Conservation (phyloP, 2,329 filamentous ascomycete genomes). For the Verticillium klebahnii region DNA sequence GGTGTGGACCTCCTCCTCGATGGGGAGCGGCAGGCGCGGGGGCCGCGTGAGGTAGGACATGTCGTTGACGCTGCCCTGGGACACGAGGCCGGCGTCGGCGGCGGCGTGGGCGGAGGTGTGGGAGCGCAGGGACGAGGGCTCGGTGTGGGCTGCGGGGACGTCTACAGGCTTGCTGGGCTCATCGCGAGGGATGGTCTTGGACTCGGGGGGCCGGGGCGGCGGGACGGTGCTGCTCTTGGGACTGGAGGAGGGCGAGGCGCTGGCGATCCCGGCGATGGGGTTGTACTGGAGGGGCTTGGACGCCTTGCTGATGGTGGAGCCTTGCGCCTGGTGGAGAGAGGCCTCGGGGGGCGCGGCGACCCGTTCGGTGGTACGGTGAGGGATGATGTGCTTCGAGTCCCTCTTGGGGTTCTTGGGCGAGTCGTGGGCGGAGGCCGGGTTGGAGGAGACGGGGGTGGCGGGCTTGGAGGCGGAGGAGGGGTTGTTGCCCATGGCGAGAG, state of each 20-base stretch:
- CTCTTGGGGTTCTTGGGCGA: constrained; percentile 24
- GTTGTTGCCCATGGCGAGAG: constrained; percentile 29
- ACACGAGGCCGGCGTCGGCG: constrained; percentile 38
- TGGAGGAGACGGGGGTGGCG: constrained; percentile 22
- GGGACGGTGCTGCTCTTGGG: constrained; percentile 5
- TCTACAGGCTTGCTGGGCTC: constrained; percentile 54
- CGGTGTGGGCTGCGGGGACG: constrained; percentile 39
- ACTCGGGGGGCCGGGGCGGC: constrained; percentile 16
- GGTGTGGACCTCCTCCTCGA: constrained; percentile 84
- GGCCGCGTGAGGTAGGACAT: constrained; percentile 66
- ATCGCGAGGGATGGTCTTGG: constrained; percentile 15
- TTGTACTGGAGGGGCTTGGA: constrained; percentile 43
- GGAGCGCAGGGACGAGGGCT: constrained; percentile 28
- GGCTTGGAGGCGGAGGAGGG: constrained; percentile 26
- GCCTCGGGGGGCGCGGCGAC: constrained; percentile 57
- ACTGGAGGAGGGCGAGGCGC: constrained; percentile 35
- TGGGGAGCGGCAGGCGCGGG: constrained; percentile 84
- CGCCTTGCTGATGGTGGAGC: constrained; percentile 44
- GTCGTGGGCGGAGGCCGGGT: constrained; percentile 21
- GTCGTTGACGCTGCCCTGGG: constrained; percentile 56
- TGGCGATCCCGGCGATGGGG: constrained; percentile 41
- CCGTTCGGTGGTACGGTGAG: constrained; percentile 49
- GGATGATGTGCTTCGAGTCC: constrained; percentile 48
- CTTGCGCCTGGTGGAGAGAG: constrained; percentile 56
- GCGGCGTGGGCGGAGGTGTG: constrained; percentile 31